These are phyloP conservation scores for Pythium vanterpoolii DNA, from an alignment of 352 stramenopile species.

Conservation along the genomic window DNA sequence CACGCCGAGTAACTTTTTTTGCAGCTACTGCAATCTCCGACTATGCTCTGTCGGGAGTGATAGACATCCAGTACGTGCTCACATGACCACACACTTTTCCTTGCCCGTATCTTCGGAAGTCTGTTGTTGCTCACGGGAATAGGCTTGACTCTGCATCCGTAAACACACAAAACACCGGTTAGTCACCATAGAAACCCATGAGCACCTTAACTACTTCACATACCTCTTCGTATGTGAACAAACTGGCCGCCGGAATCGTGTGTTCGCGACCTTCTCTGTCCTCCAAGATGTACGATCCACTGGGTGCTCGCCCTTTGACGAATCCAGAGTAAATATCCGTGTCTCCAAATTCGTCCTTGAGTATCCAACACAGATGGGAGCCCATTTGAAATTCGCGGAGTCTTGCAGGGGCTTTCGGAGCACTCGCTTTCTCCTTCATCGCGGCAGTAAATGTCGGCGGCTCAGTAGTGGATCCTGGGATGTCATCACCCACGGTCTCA, in stretches of 20 bases:
- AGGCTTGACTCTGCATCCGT: slow-evolving; percentile 5
- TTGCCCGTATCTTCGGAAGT: neutral
- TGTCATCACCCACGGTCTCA: slow-evolving; percentile 22
- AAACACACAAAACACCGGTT: neutral
- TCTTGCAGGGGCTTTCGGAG: neutral
- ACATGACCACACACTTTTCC: slow-evolving; percentile 11
- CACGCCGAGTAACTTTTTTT: neutral
- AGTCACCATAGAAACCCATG: neutral
- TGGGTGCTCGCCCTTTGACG: slow-evolving; percentile 11
- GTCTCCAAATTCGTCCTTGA: slow-evolving; percentile 14
- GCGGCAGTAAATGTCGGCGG: neutral
- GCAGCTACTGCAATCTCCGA: neutral
- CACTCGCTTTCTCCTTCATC: neutral
- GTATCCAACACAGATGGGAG: slow-evolving; percentile 12
- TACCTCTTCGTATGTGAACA: slow-evolving; percentile 20
- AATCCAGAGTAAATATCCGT: slow-evolving; percentile 6
- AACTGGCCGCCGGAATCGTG: slow-evolving; percentile 7
- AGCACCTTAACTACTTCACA: neutral
- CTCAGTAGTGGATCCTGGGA: slow-evolving; percentile 13
- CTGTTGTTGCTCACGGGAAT: neutral
- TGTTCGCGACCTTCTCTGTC: slow-evolving; percentile 10
- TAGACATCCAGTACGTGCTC: neutral
- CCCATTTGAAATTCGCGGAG: slow-evolving; percentile 13
- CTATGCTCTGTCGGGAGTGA: neutral
- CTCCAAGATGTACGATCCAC: slow-evolving; percentile 16